These are phyloP conservation scores for Sungouiella thailandica DNA, from an alignment of 805 yeast genomes.

Conservation along the genomic window DNA sequence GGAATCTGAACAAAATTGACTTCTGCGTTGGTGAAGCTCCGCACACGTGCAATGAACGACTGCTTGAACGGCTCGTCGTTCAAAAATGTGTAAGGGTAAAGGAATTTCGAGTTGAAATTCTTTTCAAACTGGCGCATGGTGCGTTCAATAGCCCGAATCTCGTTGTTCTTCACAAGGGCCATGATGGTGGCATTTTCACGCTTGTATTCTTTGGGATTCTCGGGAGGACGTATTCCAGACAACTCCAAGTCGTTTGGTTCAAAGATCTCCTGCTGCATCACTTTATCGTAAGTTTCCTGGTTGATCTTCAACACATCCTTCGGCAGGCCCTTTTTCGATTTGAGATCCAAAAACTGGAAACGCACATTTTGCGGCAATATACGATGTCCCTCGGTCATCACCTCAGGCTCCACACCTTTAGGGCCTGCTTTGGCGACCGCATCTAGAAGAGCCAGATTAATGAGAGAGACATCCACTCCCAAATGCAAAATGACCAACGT, in stretches of 20 bases:
- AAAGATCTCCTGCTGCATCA: constrained; percentile 30
- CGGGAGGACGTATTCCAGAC: constrained; percentile 24
- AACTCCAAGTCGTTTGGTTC: constrained; percentile 47
- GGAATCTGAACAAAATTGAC: constrained; percentile 40
- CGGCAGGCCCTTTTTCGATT: constrained; percentile 22
- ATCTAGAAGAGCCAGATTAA: neutral
- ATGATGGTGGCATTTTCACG: constrained; percentile 74
- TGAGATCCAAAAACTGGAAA: constrained; percentile 28
- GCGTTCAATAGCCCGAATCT: constrained; percentile 40
- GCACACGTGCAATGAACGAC: constrained; percentile 46
- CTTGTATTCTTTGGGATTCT: constrained; percentile 21
- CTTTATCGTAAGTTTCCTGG: constrained; percentile 30
- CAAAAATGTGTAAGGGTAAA: constrained; percentile 76
- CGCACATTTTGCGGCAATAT: constrained; percentile 26
- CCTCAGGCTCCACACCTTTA: neutral
- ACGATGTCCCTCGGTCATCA: constrained; percentile 1
- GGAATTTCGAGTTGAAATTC: constrained; percentile 62
- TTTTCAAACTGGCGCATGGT: constrained; percentile 61
- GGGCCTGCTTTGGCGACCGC: neutral
- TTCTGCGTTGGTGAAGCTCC: constrained; percentile 25
- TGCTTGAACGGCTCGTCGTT: constrained; percentile 66
- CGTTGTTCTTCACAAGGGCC: constrained; percentile 68
- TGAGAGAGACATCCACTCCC: constrained; percentile 4
- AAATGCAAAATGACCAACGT: constrained; percentile 4
- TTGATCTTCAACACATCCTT: constrained; percentile 35